Evolutionary conservation across 2,329 filamentous ascomycete genomes (phyloP).

Genomic region (Emydomyces testavorans): DNA sequence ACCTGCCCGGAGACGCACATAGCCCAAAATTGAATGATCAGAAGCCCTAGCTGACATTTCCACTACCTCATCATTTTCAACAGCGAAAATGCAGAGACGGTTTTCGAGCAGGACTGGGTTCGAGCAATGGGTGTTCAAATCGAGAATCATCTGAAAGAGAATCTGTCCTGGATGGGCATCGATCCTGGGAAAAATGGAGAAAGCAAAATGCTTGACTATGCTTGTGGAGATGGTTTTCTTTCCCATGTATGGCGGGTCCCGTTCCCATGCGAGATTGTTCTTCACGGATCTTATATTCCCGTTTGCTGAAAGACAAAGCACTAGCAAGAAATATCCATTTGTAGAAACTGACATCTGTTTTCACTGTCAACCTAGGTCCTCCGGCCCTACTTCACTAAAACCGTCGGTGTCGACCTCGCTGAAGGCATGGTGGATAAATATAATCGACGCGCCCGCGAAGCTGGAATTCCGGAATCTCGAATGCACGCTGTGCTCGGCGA

Average conservation of each 20-base stretch:
- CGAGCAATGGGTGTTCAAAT: slow-evolving; percentile 10
- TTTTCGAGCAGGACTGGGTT: slow-evolving; percentile 15
- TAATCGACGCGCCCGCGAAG: slow-evolving; percentile 11
- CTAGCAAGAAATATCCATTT: too few species aligned
- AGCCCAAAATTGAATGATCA: not conserved
- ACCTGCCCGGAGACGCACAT: too few species aligned
- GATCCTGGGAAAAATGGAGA: not conserved
- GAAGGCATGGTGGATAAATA: slow-evolving; percentile 15
- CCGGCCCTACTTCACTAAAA: slow-evolving; percentile 14
- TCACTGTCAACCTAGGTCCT: too few species aligned
- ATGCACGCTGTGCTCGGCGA: slow-evolving; percentile 15
- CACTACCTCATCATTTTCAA: not conserved
- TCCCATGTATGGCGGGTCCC: slow-evolving; percentile 13
- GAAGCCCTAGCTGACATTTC: not conserved
- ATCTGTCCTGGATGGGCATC: slow-evolving; percentile 16
- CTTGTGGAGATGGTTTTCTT: slow-evolving; percentile 16
- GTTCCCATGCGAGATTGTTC: too few species aligned
- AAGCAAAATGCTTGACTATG: slow-evolving; percentile 18
- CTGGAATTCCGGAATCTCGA: slow-evolving; percentile 5
- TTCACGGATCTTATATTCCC: not conserved
- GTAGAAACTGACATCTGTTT: too few species aligned
- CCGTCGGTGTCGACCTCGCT: slow-evolving; percentile 17
- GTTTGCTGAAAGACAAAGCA: too few species aligned
- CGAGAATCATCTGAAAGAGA: slow-evolving; percentile 11
- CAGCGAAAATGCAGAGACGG: slow-evolving; percentile 9